phyloP scores from a whole-genome alignment of 2,329 filamentous ascomycete species.

The Capronia coronata region DNA sequence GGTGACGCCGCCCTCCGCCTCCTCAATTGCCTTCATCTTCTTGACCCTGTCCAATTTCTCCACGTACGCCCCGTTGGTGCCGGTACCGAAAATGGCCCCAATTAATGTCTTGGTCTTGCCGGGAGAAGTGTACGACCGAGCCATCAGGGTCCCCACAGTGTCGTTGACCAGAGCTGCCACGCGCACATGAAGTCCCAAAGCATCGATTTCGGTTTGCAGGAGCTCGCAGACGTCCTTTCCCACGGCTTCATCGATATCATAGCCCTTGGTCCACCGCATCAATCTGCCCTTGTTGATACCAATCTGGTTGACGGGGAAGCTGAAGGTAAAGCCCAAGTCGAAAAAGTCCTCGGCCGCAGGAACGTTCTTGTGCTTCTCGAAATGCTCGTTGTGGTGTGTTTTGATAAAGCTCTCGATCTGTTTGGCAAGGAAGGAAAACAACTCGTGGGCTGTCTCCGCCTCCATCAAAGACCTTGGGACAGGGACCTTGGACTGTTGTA shows the following conservation, averaged over 20 bases:
- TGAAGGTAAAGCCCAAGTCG: conserved; percentile 96
- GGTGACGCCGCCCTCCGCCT: conserved; percentile 43
- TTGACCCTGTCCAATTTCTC: conserved; percentile 82
- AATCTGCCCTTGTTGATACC: conserved; percentile 93
- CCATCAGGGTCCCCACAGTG: conserved; percentile 96
- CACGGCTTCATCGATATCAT: conserved; percentile 89
- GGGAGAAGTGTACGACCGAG: conserved; percentile 86
- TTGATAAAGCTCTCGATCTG: conserved; percentile 86
- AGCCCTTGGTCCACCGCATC: conserved; percentile 98
- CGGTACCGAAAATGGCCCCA: conserved; percentile 96
- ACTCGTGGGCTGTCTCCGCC: conserved; percentile 73
- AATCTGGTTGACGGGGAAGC: conserved; percentile 88
- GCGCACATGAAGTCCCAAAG: conserved; percentile 75
- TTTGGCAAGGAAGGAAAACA: conserved; percentile 87
- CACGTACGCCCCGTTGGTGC: conserved; percentile 94
- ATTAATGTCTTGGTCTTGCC: conserved; percentile 79
- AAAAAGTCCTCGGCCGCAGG: conserved; percentile 73
- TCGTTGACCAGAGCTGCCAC: conserved; percentile 97
- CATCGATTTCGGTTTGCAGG: conserved; percentile 83
- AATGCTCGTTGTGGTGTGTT: conserved; percentile 81
- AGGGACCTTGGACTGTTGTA: conserved; percentile 85
- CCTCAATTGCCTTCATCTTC: conserved; percentile 58
- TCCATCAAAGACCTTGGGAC: conserved; percentile 89
- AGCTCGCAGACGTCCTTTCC: conserved; percentile 91
- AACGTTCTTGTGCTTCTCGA: conserved; percentile 61